Base-by-base conservation (phyloP, 2,329 filamentous ascomycete species). In the Beauveria rudraprayagi region DNA sequence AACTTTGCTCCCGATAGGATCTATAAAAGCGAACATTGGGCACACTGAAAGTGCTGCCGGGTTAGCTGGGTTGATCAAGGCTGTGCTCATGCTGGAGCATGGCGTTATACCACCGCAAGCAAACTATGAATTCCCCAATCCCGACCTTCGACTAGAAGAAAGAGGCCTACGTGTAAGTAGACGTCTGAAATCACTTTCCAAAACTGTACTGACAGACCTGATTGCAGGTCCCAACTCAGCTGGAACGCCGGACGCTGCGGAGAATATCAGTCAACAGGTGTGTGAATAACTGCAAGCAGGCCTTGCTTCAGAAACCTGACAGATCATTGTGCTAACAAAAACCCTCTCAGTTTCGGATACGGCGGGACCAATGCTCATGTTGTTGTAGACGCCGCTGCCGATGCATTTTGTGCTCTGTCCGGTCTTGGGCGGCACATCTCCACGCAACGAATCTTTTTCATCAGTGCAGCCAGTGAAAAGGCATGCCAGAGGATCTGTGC, bases 21-120 rank as follows among this genome's bases (percentile, higher is more conserved):
- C 68, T 9, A 57, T 70, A 34, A 73, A 72, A 60, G 60, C 67
- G 7, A 71, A 70, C 57, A 64, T 72, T 16, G 70, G 71, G 16
- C 71, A 72, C 61, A 51, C 63, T 6, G 70, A 71, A 56, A 66
- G 64, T 26, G 63, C 64, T 1, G 60, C 66, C 0, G 70, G 69
- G 7, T 58, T 72, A 0, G 63, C 67, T 5, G 66, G 66, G 34
- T 10, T 71, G 6, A 67, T 71, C 57, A 71, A 71, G 58, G 60
- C 65, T 5, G 62, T 63, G 1, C 50, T 70, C 28, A 65, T 65
- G 2, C 55, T 71, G 14, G 65, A 72, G 59, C 41, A 56, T 28
- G 26, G 44, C 41, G 22, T 47, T 1, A 56, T 56, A 28, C 54
- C 54, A 24, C 54, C 67, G 6, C 65, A 69, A 58, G 63, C 66